phyloP scores from a whole-genome alignment of 805 yeast genomes.

The Candida piceae region DNA sequence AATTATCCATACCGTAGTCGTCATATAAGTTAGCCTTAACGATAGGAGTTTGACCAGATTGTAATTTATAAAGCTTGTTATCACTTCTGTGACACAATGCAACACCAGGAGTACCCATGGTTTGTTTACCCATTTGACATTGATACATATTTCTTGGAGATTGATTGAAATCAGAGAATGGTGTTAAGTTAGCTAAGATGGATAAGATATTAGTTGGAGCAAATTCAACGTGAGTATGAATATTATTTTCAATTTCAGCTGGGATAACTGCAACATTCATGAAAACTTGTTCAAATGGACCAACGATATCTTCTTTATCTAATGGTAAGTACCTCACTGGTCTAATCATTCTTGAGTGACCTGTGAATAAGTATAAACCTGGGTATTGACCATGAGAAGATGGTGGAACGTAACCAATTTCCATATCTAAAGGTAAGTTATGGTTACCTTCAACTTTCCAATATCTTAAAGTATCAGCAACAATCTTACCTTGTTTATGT shows the following conservation, averaged over 20 bases:
- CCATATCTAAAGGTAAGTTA: conserved; percentile 80
- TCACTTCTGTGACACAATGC: conserved; percentile 89
- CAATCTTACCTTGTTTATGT: conserved; percentile 77
- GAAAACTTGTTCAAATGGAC: conserved; percentile 97
- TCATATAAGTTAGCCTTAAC: conserved; percentile 92
- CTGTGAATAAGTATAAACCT: conserved; percentile 87
- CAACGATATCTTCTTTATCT: conserved; percentile 78
- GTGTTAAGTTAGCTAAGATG: conserved; percentile 93
- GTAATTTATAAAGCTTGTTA: conserved; percentile 88
- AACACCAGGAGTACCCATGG: conserved; percentile 99
- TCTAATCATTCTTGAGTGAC: conserved; percentile 91
- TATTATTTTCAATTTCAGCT: conserved; percentile 73
- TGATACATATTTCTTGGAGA: conserved; percentile 99
- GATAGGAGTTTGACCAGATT: conserved; percentile 95
- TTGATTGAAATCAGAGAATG: conserved; percentile 97
- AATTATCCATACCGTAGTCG: conserved; percentile 95
- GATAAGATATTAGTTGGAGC: conserved; percentile 93
- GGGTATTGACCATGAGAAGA: conserved; percentile 95
- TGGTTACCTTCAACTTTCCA: conserved; percentile 85
- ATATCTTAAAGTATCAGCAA: conserved; percentile 85
- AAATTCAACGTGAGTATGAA: conserved; percentile 90
- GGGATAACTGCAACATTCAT: conserved; percentile 95
- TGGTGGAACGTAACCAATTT: conserved; percentile 96
- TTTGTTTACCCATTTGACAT: conserved; percentile 99
- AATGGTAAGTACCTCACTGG: conserved; percentile 90